A percentile compares a stretch with the other conserved stretches of the same genome.
Conservation (phyloP, 371 early-diverging fungal species). For the Basidiobolus meristosporus region DNA sequence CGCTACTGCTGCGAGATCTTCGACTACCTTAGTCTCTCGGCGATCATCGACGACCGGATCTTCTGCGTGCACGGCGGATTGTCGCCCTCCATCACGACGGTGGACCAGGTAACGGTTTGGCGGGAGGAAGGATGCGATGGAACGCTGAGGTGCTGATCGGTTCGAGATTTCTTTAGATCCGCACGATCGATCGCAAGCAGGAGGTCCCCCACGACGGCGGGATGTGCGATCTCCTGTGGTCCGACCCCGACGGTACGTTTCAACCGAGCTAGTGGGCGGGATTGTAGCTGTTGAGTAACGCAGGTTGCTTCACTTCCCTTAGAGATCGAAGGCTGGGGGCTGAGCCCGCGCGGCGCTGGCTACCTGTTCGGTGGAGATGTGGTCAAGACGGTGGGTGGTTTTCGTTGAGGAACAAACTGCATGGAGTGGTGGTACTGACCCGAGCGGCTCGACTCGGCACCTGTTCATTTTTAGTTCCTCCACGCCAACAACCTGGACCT, state of each 20-base stretch:
- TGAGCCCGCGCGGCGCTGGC: slow-evolving; percentile 97
- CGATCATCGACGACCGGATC: slow-evolving; percentile 32
- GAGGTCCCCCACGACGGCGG: slow-evolving; percentile 99
- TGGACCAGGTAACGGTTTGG: too few species aligned
- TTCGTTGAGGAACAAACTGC: too few species aligned
- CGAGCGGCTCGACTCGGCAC: too few species aligned
- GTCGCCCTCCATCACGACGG: slow-evolving; percentile 90
- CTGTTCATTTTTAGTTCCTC: too few species aligned
- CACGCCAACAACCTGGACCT: slow-evolving; percentile 92
- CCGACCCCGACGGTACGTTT: slow-evolving; percentile 91
- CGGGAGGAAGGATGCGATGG: too few species aligned
- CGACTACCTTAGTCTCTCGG: slow-evolving; percentile 95
- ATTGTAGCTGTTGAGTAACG: too few species aligned
- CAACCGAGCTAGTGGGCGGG: too few species aligned
- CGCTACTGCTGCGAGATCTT: slow-evolving; percentile 96
- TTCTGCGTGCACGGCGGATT: slow-evolving; percentile 99
- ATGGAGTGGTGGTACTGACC: too few species aligned
- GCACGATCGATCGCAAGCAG: slow-evolving; percentile 88
- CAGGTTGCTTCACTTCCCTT: too few species aligned
- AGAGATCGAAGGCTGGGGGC: slow-evolving; percentile 97
- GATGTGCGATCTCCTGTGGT: slow-evolving; percentile 92
- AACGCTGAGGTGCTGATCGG: too few species aligned
- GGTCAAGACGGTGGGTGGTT: slow-evolving; percentile 36
- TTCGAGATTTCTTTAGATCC: too few species aligned
- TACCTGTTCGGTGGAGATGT: slow-evolving; percentile 96